Evolutionary conservation across 805 yeast genomes (phyloP).

Genomic region (Yarrowia yakushimensis): DNA sequence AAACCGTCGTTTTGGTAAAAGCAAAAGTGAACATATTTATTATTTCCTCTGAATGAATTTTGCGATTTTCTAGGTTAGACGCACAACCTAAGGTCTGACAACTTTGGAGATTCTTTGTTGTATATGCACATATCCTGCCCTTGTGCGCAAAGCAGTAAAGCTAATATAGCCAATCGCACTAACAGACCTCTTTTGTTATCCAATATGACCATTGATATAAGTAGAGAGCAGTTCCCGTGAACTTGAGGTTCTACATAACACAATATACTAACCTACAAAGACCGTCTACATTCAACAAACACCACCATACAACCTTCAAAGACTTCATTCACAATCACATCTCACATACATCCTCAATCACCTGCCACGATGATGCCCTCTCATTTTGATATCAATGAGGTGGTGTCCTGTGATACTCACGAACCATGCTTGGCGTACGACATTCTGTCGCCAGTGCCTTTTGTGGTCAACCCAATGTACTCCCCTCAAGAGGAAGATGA

Average conservation of each 20-base stretch:
- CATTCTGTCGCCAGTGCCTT: conserved; percentile 9
- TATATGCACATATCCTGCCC: conserved; percentile 15
- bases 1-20: background rate
- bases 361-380: conserved; percentile 22
- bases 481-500: conserved; percentile 21
- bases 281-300: background rate
- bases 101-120: conserved; percentile 9
- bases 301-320: background rate
- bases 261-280: background rate
- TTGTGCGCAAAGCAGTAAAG: conserved; percentile 19
- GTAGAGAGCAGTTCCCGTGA: background rate
- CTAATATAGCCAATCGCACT: conserved; percentile 12
- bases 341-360: background rate
- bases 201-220: background rate
- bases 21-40: background rate
- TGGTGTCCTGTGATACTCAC: conserved; percentile 4
- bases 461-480: conserved; percentile 23
- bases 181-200: conserved; percentile 16
- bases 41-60: background rate
- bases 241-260: background rate
- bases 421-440: conserved; percentile 15
- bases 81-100: background rate
- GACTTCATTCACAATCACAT: background rate
- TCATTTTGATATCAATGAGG: conserved; percentile 24
- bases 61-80: conserved; percentile 18